Percentiles rank a stretch among this genome's conserved stretches.
phyloP scores from a whole-genome alignment of 257 asterid genomes.

The Nicotiana otophora region DNA sequence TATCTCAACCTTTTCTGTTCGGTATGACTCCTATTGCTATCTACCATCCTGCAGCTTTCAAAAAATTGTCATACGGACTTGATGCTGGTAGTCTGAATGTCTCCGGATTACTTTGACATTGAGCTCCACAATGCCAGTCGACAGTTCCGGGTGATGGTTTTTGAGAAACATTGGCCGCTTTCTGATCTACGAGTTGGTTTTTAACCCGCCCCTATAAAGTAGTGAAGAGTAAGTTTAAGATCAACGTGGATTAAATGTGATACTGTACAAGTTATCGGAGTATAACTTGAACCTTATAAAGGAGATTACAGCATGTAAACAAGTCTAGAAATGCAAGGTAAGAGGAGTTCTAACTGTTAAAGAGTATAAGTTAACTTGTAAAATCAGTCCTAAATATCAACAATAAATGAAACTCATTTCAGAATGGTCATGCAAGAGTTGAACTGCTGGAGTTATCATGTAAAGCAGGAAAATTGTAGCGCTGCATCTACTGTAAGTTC shows the following conservation, averaged over 20 bases:
- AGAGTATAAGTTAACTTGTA: neutral
- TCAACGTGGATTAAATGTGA: neutral
- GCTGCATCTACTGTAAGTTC: neutral
- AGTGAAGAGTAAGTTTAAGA: neutral
- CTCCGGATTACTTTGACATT: conserved; percentile 44
- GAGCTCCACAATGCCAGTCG: conserved; percentile 42
- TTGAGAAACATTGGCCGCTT: conserved; percentile 19
- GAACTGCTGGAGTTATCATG: neutral
- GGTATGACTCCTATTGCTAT: neutral
- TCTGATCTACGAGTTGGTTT: conserved; percentile 39
- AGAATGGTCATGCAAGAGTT: neutral
- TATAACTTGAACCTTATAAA: neutral
- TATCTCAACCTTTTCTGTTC: neutral
- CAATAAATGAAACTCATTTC: neutral
- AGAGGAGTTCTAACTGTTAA: neutral
- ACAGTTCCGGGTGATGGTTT: conserved; percentile 23
- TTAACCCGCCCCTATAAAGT: conserved; percentile 34
- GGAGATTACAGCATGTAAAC: neutral
- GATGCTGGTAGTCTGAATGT: conserved; percentile 65
- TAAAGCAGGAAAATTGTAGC: neutral
- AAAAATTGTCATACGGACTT: conserved; percentile 79
- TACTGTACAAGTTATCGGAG: neutral
- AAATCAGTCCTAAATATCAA: neutral
- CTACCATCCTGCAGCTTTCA: conserved; percentile 91
- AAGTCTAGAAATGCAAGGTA: neutral